Evolutionary conservation across 192 early-diverging fungal genomes (phyloP).

Genomic region (Thoreauomyces humboldtii): DNA sequence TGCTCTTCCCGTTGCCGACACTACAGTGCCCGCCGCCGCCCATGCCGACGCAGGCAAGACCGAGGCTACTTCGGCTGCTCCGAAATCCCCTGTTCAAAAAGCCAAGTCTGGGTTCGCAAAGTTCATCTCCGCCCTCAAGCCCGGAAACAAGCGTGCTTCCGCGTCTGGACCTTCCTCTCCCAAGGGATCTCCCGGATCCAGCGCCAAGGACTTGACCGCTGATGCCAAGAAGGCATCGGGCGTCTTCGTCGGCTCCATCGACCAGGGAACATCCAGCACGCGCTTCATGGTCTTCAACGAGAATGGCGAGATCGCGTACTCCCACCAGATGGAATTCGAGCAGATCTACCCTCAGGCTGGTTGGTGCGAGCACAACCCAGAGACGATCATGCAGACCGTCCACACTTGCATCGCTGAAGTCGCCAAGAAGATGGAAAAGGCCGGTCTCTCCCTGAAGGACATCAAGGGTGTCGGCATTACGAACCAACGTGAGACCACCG

Average conservation of each 20-base stretch:
- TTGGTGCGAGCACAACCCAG: constrained; percentile 89
- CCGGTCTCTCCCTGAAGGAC: constrained; percentile 50
- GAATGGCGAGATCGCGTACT: constrained; percentile 65
- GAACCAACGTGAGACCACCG: constrained; percentile 91
- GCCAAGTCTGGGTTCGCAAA: not conserved
- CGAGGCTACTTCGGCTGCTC: not conserved
- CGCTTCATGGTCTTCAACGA: constrained; percentile 90
- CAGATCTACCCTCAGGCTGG: constrained; percentile 38
- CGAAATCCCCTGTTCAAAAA: not conserved
- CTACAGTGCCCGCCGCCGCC: not conserved
- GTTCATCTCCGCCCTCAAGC: not conserved
- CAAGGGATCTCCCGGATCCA: not conserved
- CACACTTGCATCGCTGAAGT: constrained; percentile 66
- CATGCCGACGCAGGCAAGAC: not conserved
- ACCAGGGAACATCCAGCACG: constrained; percentile 90
- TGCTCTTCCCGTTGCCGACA: not conserved
- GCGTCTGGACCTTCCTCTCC: not conserved
- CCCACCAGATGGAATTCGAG: constrained; percentile 67
- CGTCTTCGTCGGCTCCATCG: constrained; percentile 69
- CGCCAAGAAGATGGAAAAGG: constrained; percentile 57
- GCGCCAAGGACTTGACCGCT: not conserved
- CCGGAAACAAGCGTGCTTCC: not conserved
- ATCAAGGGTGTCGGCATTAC: constrained; percentile 76
- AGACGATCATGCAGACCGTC: constrained; percentile 68
- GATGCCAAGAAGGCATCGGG: constrained; percentile 1